Evolutionary conservation across 73 alveolate genomes (phyloP).

Genomic region (Tetrahymena elliotti): DNA sequence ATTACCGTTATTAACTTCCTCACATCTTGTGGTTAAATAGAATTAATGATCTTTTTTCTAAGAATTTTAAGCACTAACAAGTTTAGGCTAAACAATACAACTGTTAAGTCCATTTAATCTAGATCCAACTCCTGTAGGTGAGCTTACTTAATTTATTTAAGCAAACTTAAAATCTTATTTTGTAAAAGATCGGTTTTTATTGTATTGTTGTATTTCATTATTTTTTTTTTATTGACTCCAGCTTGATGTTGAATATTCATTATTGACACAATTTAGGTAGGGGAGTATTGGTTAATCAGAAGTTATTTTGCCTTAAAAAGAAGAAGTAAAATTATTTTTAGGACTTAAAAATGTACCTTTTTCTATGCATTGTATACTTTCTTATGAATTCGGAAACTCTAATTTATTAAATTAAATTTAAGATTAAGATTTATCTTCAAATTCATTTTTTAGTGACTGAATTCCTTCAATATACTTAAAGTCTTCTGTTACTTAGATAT

Average conservation of each 20-base stretch:
- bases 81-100: neutral
- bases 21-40: neutral
- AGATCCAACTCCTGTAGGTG: neutral
- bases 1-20: neutral
- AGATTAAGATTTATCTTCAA: neutral
- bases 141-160: neutral
- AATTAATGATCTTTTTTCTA: neutral
- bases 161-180: neutral
- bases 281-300: neutral
- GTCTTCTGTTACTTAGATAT: neutral
- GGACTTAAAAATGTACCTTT: neutral
- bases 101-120: neutral
- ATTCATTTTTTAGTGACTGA: neutral
- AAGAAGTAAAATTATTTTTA: neutral
- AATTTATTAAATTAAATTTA: too few species aligned
- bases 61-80: neutral
- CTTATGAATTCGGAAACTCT: neutral
- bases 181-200: neutral
- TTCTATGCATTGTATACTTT: neutral
- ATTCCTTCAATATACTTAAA: neutral
- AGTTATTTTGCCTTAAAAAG: neutral
- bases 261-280: neutral
- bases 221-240: neutral
- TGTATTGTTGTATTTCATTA: neutral
- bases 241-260: neutral